Percentiles rank a stretch among this genome's conserved stretches.
Evolutionary conservation across 2,329 filamentous ascomycete genomes (phyloP).

Genomic region (Aspergillus vadensis): DNA sequence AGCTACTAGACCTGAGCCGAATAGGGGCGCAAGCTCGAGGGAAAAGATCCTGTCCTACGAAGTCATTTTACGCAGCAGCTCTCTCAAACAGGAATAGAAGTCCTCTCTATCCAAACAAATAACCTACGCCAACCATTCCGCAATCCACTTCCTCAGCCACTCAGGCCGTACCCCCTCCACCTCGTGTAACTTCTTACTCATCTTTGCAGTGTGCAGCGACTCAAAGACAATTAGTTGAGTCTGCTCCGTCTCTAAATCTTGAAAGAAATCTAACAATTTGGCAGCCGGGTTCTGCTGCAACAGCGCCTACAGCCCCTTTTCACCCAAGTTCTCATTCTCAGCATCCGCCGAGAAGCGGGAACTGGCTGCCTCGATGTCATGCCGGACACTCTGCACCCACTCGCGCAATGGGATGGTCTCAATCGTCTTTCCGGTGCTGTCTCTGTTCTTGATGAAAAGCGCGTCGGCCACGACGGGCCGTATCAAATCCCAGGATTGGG

Average conservation of each 20-base stretch:
- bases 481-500: neutral
- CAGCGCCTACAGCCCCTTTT: conserved; percentile 13
- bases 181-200: conserved; percentile 29
- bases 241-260: conserved; percentile 12
- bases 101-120: too few species aligned
- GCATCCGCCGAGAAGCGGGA: too few species aligned
- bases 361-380: conserved; percentile 13
- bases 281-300: conserved; percentile 31
- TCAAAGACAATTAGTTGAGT: conserved; percentile 19
- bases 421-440: neutral
- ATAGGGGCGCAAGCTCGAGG: too few species aligned
- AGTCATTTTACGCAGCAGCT: too few species aligned
- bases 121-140: conserved; percentile 30
- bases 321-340: conserved; percentile 4
- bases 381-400: conserved; percentile 17
- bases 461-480: neutral
- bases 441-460: neutral
- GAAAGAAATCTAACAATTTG: conserved; percentile 36
- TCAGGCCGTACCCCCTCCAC: conserved; percentile 30
- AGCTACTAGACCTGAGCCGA: too few species aligned
- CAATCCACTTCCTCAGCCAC: conserved; percentile 41
- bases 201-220: conserved; percentile 14
- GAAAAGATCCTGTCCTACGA: too few species aligned
- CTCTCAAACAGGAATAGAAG: too few species aligned
- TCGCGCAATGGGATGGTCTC: conserved; percentile 15